A percentile compares a stretch with the other conserved stretches of the same genome.
Conservation (phyloP, 176 grass and related monocot species). For the Thalia dealbata region DNA sequence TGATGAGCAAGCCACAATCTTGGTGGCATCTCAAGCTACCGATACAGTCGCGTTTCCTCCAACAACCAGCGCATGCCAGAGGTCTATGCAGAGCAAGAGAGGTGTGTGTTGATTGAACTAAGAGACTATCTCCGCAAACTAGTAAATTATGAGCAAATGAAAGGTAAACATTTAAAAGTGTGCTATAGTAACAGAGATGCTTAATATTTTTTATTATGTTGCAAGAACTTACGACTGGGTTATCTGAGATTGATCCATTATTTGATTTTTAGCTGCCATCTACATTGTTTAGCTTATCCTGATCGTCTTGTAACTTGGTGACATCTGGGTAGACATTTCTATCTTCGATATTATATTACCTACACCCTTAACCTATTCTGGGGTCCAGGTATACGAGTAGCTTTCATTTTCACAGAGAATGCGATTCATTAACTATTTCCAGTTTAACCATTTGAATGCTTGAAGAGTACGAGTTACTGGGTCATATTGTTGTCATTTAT, state of each 20-base stretch:
- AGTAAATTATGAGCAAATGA: constrained; percentile 54
- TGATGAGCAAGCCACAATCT: constrained; percentile 65
- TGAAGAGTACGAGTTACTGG: background rate
- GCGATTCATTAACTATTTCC: background rate
- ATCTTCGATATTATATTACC: background rate
- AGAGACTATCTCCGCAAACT: constrained; percentile 67
- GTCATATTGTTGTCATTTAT: background rate
- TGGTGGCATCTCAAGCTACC: constrained; percentile 37
- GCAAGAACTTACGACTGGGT: background rate
- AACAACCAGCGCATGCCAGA: constrained; percentile 38
- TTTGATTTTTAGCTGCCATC: background rate
- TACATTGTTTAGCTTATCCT: background rate
- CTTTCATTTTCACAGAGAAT: background rate
- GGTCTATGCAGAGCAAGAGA: constrained; percentile 77
- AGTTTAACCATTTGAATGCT: background rate
- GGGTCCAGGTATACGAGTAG: no score
- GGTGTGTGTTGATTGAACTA: constrained; percentile 60
- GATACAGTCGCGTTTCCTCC: constrained; percentile 16
- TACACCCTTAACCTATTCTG: background rate
- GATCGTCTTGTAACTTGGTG: background rate
- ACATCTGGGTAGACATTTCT: background rate
- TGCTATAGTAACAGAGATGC: background rate
- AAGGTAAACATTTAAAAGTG: constrained; percentile 50
- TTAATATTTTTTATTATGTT: background rate
- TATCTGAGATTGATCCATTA: background rate